Evolutionary conservation across 371 early-diverging fungal genomes (phyloP).

Genomic region (Mucor sp.): DNA sequence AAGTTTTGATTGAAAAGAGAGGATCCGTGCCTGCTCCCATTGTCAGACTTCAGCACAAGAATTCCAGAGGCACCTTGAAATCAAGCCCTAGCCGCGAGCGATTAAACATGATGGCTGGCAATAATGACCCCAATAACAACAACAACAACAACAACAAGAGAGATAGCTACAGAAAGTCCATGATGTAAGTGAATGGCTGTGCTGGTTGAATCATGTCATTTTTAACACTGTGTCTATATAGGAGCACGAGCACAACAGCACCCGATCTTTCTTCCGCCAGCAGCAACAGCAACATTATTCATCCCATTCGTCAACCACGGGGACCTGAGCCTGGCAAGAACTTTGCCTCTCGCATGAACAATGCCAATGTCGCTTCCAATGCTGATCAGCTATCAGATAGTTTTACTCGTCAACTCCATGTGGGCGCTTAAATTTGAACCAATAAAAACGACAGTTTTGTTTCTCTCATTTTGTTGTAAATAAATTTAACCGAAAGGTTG

Average conservation of each 20-base stretch:
- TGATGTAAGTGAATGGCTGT: slow-evolving; percentile 32
- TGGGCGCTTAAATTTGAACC: slow-evolving; percentile 20
- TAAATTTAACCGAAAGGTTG: not conserved
- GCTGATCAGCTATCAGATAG: slow-evolving; percentile 17
- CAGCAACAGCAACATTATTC: slow-evolving; percentile 25
- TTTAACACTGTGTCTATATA: not conserved
- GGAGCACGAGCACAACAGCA: slow-evolving; percentile 26
- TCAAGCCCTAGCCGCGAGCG: slow-evolving; percentile 36
- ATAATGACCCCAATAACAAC: slow-evolving; percentile 3
- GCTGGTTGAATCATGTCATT: no score
- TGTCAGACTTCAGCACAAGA: slow-evolving; percentile 26
- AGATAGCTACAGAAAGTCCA: slow-evolving; percentile 31
- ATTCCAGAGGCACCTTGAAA: slow-evolving; percentile 25
- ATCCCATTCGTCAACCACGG: slow-evolving; percentile 64
- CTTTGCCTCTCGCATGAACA: slow-evolving; percentile 43
- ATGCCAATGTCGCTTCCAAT: not conserved
- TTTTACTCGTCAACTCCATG: slow-evolving; percentile 25
- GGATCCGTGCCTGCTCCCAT: slow-evolving; percentile 28
- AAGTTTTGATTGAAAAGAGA: slow-evolving; percentile 42
- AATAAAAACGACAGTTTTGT: not conserved
- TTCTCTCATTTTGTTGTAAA: not conserved
- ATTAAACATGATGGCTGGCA: slow-evolving; percentile 7
- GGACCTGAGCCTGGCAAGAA: slow-evolving; percentile 61
- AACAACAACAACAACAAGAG: no score
- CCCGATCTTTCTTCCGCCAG: not conserved